A percentile compares a stretch with the other conserved stretches of the same genome.
Evolutionary conservation across 148 eudicot genomes (phyloP).

Genomic region (Arctostaphylos glauca): DNA sequence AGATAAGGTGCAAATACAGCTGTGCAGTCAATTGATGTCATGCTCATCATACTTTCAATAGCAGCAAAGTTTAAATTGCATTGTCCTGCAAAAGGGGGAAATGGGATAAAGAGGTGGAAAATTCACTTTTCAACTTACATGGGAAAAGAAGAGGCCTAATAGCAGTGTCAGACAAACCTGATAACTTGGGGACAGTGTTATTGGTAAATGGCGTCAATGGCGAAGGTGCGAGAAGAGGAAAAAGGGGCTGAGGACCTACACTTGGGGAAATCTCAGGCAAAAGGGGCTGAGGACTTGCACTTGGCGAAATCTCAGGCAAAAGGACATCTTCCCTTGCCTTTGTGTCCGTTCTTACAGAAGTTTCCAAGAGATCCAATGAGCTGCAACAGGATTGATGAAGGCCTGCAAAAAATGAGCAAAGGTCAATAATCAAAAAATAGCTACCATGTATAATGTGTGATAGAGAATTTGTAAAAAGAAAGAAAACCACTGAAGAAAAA

Average conservation of each 20-base stretch:
- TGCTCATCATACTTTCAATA: conserved; percentile 57
- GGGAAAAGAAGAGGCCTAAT: neutral
- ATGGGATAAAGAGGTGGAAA: neutral
- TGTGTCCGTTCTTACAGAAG: conserved; percentile 25
- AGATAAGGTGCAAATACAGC: conserved; percentile 62
- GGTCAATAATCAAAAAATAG: neutral
- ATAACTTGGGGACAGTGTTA: conserved; percentile 73
- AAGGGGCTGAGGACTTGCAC: conserved; percentile 69
- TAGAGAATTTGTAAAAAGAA: neutral
- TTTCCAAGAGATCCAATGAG: conserved; percentile 27
- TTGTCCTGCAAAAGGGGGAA: conserved; percentile 46
- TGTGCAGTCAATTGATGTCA: conserved; percentile 76
- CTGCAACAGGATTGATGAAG: conserved; percentile 31
- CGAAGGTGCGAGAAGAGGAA: conserved; percentile 85
- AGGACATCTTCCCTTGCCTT: conserved; percentile 41
- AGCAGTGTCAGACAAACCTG: conserved; percentile 49
- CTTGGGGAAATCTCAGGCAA: conserved; percentile 62
- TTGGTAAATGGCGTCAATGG: conserved; percentile 95
- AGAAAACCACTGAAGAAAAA: neutral
- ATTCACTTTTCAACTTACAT: neutral
- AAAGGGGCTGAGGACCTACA: conserved; percentile 73
- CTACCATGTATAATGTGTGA: too few species aligned
- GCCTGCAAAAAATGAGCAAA: conserved; percentile 39
- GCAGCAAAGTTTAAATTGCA: conserved; percentile 71
- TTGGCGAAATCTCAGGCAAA: conserved; percentile 61